phyloP scores from a whole-genome alignment of 495 filamentous ascomycete species.

The Lasiosphaeris hirsuta region DNA sequence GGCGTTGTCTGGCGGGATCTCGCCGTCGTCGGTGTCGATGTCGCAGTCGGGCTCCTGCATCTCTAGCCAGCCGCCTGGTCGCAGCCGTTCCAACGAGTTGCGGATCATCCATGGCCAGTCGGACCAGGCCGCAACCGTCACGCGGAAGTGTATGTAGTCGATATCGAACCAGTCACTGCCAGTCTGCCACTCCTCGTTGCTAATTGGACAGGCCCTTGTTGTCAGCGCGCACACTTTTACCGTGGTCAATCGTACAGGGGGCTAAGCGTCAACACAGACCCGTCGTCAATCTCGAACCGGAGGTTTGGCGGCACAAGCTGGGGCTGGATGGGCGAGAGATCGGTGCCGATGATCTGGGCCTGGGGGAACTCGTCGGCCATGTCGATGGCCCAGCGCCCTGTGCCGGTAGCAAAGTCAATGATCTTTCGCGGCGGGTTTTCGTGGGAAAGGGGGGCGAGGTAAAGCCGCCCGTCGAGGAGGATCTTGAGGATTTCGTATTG shows the following conservation, averaged over 20 bases:
- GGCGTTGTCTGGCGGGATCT: not conserved
- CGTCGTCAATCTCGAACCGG: conserved; percentile 40
- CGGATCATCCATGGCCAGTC: conserved; percentile 5
- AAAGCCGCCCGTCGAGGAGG: conserved; percentile 13
- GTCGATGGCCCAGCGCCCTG: conserved; percentile 28
- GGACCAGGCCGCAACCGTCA: conserved; percentile 2
- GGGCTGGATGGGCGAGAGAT: conserved; percentile 49
- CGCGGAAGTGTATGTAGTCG: conserved; percentile 11
- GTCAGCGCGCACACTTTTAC: not conserved
- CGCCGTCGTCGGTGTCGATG: not conserved
- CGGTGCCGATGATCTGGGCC: conserved; percentile 20
- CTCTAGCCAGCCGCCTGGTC: conserved; percentile 1
- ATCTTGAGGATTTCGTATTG: conserved; percentile 10
- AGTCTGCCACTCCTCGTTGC: conserved; percentile 7
- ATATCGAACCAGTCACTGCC: conserved; percentile 4
- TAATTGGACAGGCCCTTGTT: not conserved
- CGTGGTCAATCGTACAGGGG: too few relatives aligned
- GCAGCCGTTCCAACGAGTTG: not conserved
- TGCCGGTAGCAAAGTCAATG: conserved; percentile 26
- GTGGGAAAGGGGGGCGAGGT: conserved; percentile 7
- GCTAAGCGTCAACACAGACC: not conserved
- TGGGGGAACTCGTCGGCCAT: conserved; percentile 25
- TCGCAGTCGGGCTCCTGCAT: conserved; percentile 11
- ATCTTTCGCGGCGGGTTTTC: conserved; percentile 11
- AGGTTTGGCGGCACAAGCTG: conserved; percentile 32